Percentiles rank a stretch among this genome's conserved stretches.
Evolutionary conservation across 179 eudicot genomes (phyloP).

Genomic region (Spinacia oleracea): DNA sequence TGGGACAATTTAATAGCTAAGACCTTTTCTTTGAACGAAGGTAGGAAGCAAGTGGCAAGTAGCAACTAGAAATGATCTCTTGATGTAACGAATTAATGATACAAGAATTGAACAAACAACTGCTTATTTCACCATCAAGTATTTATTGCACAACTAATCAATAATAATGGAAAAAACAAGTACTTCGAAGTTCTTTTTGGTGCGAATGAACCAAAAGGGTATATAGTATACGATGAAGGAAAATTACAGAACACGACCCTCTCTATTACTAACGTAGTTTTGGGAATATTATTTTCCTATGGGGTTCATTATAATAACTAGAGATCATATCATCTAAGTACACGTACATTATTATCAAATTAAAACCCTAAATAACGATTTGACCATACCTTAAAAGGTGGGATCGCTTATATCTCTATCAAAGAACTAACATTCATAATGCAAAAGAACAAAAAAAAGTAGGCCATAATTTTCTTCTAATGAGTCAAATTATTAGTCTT

Average conservation of each 20-base stretch:
- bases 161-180: neutral
- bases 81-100: neutral
- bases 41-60: constrained; percentile 2
- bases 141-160: neutral
- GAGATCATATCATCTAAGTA: no score
- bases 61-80: constrained; percentile 2
- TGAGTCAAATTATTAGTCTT: neutral
- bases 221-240: no score
- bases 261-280: no score
- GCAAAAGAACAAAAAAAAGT: no score
- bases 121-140: constrained; percentile 12
- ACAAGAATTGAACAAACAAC: constrained; percentile 3
- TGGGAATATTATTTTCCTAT: no score
- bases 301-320: neutral
- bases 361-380: neutral
- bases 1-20: neutral
- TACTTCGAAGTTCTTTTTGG: no score
- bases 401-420: neutral
- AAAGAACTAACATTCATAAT: neutral
- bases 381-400: neutral
- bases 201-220: no score
- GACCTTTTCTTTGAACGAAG: neutral
- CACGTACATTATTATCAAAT: no score
- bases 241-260: no score
- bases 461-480: neutral